Base-by-base conservation (phyloP, 176 grass and related monocot genomes). In the Juncus inflexus region DNA sequence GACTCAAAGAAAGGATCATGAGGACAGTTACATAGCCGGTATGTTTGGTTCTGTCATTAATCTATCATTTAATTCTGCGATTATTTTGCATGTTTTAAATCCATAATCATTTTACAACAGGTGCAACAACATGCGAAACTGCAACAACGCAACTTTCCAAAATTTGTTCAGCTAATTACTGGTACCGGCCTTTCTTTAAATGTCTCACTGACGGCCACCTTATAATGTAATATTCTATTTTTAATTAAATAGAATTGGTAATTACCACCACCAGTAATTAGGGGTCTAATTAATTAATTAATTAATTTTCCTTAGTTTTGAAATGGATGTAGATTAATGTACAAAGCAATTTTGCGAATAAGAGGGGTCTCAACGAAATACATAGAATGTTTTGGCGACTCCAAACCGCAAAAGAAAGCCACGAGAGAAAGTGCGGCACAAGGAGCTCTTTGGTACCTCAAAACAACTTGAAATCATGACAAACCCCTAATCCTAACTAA, bases 391-490 rank as follows among this genome's bases (percentile, higher is more conserved):
- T 57, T 63, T 62, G 77, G 91, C 35, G 78, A 87, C 51, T 76
- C 87, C 7, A 87, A 77, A 76, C 63, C 40, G 54, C 81, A 85
- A 65, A 96, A 83, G 79, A 90, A 81, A 61, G 87, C 74, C 3
- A 84, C 87, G 15, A 39, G 90, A 45, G 79, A 96, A 40, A 84
- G 90, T 74, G 87, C 91, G 2, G 91, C 91, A n/a, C 69, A 83
- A 68, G 91, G 87, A 36, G 91, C 87, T 35, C 15, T 96, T 0
- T 96, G 91, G 84, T 96, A 50, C 65, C 84, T 96, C 12, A 83
- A 83, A 61, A 65, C 73, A 88, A 57, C 61, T 80, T 72, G 87
- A 81, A 9, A 78, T 73, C 55, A 28, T 28, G 19, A 28, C 19
- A 28, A 28, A 28, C 19, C 19, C 19, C 19, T 28, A 28, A 28